Conservation (phyloP, 1,284 basidiomycete genomes). For the Puccinia triticina region DNA sequence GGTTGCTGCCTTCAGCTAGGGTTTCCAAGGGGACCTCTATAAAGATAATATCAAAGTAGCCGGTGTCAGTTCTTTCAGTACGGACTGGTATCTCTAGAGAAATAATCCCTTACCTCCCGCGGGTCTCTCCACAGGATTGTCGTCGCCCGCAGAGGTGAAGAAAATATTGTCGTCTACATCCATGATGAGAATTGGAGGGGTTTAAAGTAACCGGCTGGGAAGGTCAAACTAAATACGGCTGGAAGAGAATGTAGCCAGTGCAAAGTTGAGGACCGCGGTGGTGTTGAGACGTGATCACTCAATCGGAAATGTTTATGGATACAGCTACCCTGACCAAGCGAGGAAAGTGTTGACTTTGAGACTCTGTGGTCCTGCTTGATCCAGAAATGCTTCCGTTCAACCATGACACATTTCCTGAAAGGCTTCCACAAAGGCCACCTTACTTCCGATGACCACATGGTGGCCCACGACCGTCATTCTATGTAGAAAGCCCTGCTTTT, state of each 20-base stretch:
- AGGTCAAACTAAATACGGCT: neutral
- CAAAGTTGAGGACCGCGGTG: no score
- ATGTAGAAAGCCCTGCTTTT: no score
- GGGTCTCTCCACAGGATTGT: neutral
- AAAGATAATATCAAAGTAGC: neutral
- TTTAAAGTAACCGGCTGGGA: neutral
- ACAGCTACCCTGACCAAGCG: neutral
- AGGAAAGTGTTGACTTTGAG: neutral
- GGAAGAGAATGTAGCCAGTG: neutral
- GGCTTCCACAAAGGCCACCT: neutral
- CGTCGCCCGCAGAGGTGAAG: neutral
- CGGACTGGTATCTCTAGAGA: neutral
- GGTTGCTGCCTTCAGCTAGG: neutral
- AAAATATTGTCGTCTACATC: slow-evolving; percentile 8
- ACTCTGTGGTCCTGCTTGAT: neutral
- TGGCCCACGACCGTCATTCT: no score
- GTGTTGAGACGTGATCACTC: no score
- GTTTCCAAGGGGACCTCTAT: neutral
- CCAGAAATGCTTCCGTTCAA: neutral
- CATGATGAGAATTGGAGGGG: neutral
- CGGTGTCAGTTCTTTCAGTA: neutral
- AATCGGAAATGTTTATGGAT: neutral
- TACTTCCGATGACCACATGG: neutral
- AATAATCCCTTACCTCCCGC: neutral
- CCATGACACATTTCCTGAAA: neutral